A percentile compares a stretch with the other conserved stretches of the same genome.
phyloP scores from a whole-genome alignment of 2,329 filamentous ascomycete genomes.

The Aspergillus spinulosporus region DNA sequence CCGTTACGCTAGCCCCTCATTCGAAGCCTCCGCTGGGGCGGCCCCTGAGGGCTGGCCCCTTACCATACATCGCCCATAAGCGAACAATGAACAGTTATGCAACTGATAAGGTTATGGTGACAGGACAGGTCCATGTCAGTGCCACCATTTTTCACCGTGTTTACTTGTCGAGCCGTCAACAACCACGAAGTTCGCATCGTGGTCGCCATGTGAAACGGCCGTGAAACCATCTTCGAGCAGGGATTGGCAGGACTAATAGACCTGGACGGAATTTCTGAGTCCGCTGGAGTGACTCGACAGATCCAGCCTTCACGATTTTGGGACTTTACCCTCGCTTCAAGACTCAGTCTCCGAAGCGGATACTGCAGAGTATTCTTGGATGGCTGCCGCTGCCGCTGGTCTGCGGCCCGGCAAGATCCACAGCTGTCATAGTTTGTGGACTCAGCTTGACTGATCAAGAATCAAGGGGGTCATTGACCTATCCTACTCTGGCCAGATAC shows the following conservation, averaged over 20 bases:
- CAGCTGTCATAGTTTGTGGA: neutral
- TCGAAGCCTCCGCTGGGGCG: neutral
- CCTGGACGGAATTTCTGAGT: neutral
- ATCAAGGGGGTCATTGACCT: neutral
- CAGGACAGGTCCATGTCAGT: neutral
- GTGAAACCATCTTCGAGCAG: constrained; percentile 15
- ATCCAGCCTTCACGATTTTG: neutral
- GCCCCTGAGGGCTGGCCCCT: neutral
- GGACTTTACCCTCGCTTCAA: neutral
- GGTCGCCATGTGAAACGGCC: constrained; percentile 17
- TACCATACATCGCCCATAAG: constrained; percentile 7
- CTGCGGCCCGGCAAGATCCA: neutral
- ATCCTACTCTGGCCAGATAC: neutral
- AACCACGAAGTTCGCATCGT: neutral
- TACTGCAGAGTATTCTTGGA: neutral
- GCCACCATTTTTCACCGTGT: neutral
- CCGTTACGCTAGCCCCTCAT: constrained; percentile 9
- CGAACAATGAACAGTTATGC: neutral
- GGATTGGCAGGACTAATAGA: neutral
- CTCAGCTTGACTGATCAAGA: neutral
- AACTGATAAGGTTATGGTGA: neutral
- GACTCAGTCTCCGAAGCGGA: neutral
- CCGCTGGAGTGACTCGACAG: neutral
- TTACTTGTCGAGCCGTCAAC: neutral
- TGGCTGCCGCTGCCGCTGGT: neutral